Evolutionary conservation across 2,329 filamentous ascomycete species (phyloP).

Genomic region (Arthrobotrys megalospora): DNA sequence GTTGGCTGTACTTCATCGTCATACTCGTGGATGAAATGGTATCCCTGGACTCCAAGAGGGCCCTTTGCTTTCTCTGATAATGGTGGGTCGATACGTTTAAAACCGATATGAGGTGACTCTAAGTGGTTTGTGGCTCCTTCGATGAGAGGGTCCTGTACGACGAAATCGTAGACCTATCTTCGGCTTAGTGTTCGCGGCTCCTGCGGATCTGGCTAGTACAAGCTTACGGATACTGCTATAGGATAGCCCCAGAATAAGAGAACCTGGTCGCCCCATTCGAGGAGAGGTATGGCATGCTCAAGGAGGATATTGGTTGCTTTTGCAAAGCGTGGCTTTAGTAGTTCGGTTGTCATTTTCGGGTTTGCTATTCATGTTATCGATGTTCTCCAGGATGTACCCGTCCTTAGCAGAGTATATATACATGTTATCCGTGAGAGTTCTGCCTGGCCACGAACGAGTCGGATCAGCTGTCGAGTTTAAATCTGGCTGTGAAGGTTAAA

Average conservation of each 20-base stretch:
- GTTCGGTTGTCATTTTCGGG: slow-evolving; percentile 21
- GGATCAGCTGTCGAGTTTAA: slow-evolving; percentile 34
- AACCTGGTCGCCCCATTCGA: slow-evolving; percentile 57
- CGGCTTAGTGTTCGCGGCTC: neutral
- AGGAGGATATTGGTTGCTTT: slow-evolving; percentile 44
- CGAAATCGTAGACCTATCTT: slow-evolving; percentile 45
- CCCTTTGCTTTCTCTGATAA: slow-evolving; percentile 38
- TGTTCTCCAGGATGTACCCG: neutral
- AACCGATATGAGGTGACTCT: slow-evolving; percentile 21
- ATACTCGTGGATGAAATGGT: slow-evolving; percentile 36
- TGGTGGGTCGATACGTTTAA: slow-evolving; percentile 33
- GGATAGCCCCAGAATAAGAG: slow-evolving; percentile 46
- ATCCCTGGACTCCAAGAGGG: slow-evolving; percentile 24
- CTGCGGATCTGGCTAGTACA: neutral
- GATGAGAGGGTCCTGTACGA: slow-evolving; percentile 40
- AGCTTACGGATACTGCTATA: slow-evolving; percentile 29
- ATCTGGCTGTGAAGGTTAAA: slow-evolving; percentile 26
- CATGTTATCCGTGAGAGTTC: neutral
- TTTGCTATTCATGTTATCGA: slow-evolving; percentile 1
- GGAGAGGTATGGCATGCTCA: slow-evolving; percentile 37
- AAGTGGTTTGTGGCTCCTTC: slow-evolving; percentile 32
- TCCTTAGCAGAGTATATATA: slow-evolving; percentile 3
- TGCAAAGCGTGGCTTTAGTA: slow-evolving; percentile 35
- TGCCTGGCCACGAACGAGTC: neutral
- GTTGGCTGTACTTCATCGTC: slow-evolving; percentile 11